phyloP scores from a whole-genome alignment of 2,329 filamentous ascomycete species.

The Pleurostoma richardsiae region DNA sequence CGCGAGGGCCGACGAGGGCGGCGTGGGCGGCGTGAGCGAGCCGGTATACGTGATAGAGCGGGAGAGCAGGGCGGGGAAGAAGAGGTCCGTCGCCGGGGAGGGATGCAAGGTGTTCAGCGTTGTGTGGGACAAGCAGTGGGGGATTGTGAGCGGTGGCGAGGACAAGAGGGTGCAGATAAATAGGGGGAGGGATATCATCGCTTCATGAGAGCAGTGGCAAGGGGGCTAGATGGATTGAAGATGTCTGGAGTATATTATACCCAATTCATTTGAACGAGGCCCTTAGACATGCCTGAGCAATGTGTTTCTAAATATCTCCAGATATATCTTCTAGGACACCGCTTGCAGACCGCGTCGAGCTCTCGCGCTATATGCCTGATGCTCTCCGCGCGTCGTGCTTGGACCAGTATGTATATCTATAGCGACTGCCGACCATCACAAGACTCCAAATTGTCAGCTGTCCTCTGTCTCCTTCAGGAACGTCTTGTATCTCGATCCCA shows the following conservation, averaged over 20 bases:
- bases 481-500: conserved; percentile 16
- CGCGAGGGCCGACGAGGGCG: conserved; percentile 53
- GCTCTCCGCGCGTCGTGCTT: neutral
- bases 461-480: conserved; percentile 18
- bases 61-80: conserved; percentile 63
- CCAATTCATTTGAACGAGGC: too few relatives aligned
- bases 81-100: conserved; percentile 66
- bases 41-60: conserved; percentile 70
- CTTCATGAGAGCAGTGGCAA: conserved; percentile 16
- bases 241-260: too few relatives aligned
- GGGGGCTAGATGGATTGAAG: too few relatives aligned
- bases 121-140: conserved; percentile 78
- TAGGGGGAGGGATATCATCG: conserved; percentile 51
- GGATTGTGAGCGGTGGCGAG: conserved; percentile 87
- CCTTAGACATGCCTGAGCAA: too few relatives aligned
- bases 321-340: too few relatives aligned
- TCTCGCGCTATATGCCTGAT: too few relatives aligned
- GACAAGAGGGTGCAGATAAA: conserved; percentile 96
- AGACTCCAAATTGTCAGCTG: too few relatives aligned
- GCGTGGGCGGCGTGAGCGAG: conserved; percentile 62
- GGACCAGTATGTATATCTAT: neutral
- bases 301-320: too few relatives aligned
- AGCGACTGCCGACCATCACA: too few relatives aligned
- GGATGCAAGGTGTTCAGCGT: conserved; percentile 89
- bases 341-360: too few relatives aligned